phyloP scores from a whole-genome alignment of 1,139 yeast genomes.

The Blastobotrys arbuscula region DNA sequence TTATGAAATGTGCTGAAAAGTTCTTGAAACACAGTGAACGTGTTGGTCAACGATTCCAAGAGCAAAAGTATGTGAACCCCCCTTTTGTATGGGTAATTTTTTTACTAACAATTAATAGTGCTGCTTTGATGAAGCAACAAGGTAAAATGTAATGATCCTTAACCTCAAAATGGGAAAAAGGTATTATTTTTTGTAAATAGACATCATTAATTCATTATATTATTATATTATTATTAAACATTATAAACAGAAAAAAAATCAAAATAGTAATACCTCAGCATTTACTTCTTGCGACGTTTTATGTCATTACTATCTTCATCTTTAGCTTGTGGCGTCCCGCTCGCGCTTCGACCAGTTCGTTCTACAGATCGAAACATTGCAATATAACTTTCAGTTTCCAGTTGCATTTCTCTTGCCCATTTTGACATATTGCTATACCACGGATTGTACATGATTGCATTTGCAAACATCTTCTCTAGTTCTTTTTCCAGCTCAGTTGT shows the following conservation, averaged over 20 bases:
- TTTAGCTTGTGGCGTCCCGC: constrained; percentile 12
- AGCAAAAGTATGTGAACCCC: constrained; percentile 51
- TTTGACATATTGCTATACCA: constrained; percentile 56
- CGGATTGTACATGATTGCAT: constrained; percentile 75
- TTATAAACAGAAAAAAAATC: not conserved
- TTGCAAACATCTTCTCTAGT: constrained; percentile 72
- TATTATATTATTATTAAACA: not conserved
- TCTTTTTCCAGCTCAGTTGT: constrained; percentile 57
- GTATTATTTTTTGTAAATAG: constrained; percentile 1
- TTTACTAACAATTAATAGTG: constrained; percentile 12
- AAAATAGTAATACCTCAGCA: not conserved
- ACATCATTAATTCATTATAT: not conserved
- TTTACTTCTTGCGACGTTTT: constrained; percentile 10
- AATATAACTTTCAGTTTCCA: constrained; percentile 34
- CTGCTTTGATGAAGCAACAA: constrained; percentile 28
- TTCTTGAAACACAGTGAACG: constrained; percentile 97
- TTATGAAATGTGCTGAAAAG: constrained; percentile 91
- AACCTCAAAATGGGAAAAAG: too few relatives aligned
- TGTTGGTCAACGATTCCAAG: constrained; percentile 98
- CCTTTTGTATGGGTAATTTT: not conserved
- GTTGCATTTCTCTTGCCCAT: constrained; percentile 60
- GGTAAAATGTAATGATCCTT: constrained; percentile 17
- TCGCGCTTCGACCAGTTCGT: constrained; percentile 19
- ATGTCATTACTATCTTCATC: constrained; percentile 8
- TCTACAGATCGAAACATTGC: constrained; percentile 34